Evolutionary conservation across 345 rosid genomes (phyloP), one percentile per base, ranked within the genome.

Genomic region (Gossypium rotundifolium): DNA sequence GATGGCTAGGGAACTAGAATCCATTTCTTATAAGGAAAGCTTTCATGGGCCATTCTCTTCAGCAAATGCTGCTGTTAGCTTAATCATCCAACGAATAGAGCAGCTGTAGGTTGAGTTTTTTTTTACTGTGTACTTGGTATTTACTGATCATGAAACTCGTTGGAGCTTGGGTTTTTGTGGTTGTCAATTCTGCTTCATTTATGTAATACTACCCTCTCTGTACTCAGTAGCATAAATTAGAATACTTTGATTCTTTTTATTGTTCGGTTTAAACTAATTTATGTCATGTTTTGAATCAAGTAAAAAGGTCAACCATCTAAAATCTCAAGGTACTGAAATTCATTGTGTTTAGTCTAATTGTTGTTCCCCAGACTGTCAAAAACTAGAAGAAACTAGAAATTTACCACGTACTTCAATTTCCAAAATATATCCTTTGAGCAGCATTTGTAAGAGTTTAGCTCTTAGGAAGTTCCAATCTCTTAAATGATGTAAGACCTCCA

Each of bases 21-120:
- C 91, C 1, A 76, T 93, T 74, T 91, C 96, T 71, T 93, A 93
- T 23, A 81, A 86, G 79, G 97, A 92, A 53, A 94, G 97, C 67
- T 94, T 94, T 75, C 98, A 94, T 51, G 98, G 97, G 70, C 96
- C 98, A 20, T 94, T 90, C 83, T 88, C 97, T 0, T 90, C 97
- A 0, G 97, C 96, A 0, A 92, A 92, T 73, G 97, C 94, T 1
- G 97, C 98, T 0, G 79, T 91, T 4, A 79, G 79, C 82, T 83
- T 92, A 81, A 94, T 94, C 25, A 74, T 74, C 52, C 90, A 84
- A 14, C 85, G 93, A 71, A 69, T 91, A 65, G 92, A 86, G 73
- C 79, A 65, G 78, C 76, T 48, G 48, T 77, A 65, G 63, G 67
- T 40, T 55, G 42, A 65, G 10, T 29, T 70, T 2, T 69, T 52